Conservation (phyloP, 306 rosid species). For the Canavalia ensiformis region DNA sequence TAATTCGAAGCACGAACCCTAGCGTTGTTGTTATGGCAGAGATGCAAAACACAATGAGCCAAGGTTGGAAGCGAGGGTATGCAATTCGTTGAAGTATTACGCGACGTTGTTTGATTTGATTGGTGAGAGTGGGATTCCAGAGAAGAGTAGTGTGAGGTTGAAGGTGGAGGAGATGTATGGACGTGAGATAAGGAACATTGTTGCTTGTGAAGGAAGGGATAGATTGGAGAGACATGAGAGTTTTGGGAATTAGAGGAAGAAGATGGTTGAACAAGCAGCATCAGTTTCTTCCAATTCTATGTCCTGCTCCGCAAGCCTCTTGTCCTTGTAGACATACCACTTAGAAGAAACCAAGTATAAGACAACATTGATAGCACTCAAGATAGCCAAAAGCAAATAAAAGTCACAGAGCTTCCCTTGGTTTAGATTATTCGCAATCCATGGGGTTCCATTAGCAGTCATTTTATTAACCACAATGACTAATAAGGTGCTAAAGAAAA, state of each 20-base stretch:
- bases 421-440: constrained; percentile 84
- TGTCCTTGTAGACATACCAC: constrained; percentile 89
- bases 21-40: constrained; percentile 67
- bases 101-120: constrained; percentile 81
- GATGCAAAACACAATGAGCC: constrained; percentile 84
- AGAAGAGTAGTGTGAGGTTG: constrained; percentile 66
- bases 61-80: constrained; percentile 71
- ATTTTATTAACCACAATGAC: constrained; percentile 73
- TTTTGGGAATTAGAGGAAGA: constrained; percentile 81
- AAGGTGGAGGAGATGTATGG: constrained; percentile 87
- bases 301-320: constrained; percentile 71
- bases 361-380: constrained; percentile 73
- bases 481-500: constrained; percentile 75
- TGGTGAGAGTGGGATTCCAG: constrained; percentile 64
- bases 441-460: constrained; percentile 68
- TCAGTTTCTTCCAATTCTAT: constrained; percentile 62
- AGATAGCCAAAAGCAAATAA: constrained; percentile 80
- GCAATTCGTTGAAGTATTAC: constrained; percentile 73
- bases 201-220: constrained; percentile 92
- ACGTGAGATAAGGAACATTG: constrained; percentile 79
- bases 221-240: constrained; percentile 86
- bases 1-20: constrained; percentile 89
- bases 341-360: constrained; percentile 75
- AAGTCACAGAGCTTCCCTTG: constrained; percentile 84
- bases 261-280: constrained; percentile 82